A percentile compares a stretch with the other conserved stretches of the same genome.
phyloP scores from a whole-genome alignment of 2,329 filamentous ascomycete species.

The Aspergillus costaricaensis region DNA sequence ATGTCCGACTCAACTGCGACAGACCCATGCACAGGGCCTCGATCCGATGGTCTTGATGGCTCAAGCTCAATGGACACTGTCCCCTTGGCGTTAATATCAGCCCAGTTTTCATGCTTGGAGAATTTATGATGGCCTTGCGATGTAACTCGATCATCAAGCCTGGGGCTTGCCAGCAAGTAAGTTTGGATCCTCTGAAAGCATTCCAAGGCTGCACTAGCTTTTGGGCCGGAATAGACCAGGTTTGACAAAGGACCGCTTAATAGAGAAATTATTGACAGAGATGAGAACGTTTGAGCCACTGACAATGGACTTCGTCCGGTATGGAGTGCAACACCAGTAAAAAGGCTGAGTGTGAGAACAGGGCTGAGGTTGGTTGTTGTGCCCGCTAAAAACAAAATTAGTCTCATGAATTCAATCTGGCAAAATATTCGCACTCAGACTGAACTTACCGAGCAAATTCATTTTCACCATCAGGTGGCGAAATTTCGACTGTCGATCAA shows the following conservation, averaged over 20 bases:
- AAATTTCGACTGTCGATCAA: neutral
- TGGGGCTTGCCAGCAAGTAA: neutral
- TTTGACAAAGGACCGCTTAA: neutral
- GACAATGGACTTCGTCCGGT: neutral
- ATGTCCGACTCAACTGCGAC: neutral
- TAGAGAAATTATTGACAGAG: neutral
- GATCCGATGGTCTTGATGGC: neutral
- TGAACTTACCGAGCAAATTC: constrained; percentile 1
- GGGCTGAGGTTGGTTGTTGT: neutral
- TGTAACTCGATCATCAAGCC: neutral
- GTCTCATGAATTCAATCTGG: neutral
- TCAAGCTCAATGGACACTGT: neutral
- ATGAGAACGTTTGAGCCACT: neutral
- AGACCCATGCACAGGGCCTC: neutral
- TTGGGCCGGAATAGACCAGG: neutral
- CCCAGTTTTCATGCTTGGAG: neutral
- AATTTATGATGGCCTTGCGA: no score
- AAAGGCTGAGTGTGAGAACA: neutral
- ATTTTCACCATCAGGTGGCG: constrained; percentile 4
- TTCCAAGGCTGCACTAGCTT: neutral
- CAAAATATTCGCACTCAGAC: neutral
- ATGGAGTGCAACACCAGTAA: neutral
- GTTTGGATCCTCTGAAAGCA: neutral
- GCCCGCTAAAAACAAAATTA: neutral
- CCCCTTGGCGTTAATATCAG: neutral